Conservation (phyloP, 164 flowering plant species). For the Vitis riparia region DNA sequence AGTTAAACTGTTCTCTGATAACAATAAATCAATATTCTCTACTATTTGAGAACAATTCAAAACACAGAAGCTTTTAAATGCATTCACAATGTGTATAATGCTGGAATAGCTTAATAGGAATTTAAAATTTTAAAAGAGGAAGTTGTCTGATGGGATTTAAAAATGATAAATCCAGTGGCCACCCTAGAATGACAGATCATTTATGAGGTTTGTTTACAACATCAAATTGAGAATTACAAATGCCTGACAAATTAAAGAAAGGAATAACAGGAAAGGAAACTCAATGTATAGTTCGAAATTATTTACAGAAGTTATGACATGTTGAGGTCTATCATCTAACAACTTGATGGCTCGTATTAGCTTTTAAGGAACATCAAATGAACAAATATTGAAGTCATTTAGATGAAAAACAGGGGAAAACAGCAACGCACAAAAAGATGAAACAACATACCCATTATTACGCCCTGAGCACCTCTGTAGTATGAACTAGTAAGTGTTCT, state of each 20-base stretch:
- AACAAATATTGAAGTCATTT: neutral
- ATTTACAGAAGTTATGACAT: neutral
- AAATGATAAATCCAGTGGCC: no score
- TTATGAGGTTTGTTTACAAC: neutral
- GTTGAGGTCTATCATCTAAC: neutral
- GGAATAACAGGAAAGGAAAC: neutral
- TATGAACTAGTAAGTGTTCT: slow-evolving; percentile 49
- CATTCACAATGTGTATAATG: no score
- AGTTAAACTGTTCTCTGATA: no score
- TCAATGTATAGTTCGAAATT: neutral
- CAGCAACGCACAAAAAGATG: neutral
- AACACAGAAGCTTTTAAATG: no score
- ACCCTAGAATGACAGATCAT: neutral
- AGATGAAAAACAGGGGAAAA: neutral
- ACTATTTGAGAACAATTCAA: no score
- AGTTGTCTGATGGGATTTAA: no score
- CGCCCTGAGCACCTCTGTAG: slow-evolving; percentile 56
- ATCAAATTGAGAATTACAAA: neutral
- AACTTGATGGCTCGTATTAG: neutral
- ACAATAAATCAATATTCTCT: no score
- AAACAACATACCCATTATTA: slow-evolving; percentile 39
- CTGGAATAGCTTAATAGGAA: no score
- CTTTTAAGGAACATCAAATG: neutral
- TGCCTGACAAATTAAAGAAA: neutral
- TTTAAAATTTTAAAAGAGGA: no score